These are phyloP conservation scores for Blastomyces silverae DNA, from an alignment of 2,329 filamentous ascomycete genomes.

Conservation along the genomic window DNA sequence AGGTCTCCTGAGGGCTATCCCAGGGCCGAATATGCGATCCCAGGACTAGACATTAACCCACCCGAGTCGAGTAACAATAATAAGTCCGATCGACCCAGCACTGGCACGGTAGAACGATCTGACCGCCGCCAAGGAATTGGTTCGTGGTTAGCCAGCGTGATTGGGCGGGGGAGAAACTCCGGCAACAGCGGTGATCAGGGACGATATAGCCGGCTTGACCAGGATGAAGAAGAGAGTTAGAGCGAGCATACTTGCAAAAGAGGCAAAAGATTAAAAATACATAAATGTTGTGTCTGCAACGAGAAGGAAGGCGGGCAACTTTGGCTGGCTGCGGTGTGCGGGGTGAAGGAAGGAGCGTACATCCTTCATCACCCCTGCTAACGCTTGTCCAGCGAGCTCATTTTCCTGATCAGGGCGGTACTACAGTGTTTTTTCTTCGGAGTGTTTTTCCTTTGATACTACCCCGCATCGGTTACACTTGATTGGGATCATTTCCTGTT, in stretches of 20 bases:
- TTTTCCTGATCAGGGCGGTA: background rate
- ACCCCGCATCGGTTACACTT: background rate
- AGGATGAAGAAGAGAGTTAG: slow-evolving; percentile 42
- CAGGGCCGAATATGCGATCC: slow-evolving; percentile 62
- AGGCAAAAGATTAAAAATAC: background rate
- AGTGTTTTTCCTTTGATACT: background rate
- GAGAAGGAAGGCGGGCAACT: background rate
- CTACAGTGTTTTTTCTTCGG: background rate
- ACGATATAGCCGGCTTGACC: slow-evolving; percentile 42
- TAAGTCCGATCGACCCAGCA: slow-evolving; percentile 39
- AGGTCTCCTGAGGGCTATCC: slow-evolving; percentile 37
- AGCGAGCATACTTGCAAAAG: background rate
- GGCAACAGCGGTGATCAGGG: slow-evolving; percentile 37
- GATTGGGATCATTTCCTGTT: background rate
- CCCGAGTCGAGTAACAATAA: slow-evolving; percentile 51
- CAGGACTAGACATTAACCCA: slow-evolving; percentile 73
- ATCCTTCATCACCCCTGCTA: background rate
- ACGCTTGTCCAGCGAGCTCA: background rate
- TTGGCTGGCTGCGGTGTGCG: background rate
- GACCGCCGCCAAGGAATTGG: slow-evolving; percentile 52
- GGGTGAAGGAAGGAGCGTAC: background rate
- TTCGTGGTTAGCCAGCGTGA: slow-evolving; percentile 63
- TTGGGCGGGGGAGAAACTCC: slow-evolving; percentile 44
- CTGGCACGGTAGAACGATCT: slow-evolving; percentile 28
- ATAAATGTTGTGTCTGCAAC: background rate